Evolutionary conservation across 1,284 basidiomycete species (phyloP).

Genomic region (Pyrrhoderma noxium): DNA sequence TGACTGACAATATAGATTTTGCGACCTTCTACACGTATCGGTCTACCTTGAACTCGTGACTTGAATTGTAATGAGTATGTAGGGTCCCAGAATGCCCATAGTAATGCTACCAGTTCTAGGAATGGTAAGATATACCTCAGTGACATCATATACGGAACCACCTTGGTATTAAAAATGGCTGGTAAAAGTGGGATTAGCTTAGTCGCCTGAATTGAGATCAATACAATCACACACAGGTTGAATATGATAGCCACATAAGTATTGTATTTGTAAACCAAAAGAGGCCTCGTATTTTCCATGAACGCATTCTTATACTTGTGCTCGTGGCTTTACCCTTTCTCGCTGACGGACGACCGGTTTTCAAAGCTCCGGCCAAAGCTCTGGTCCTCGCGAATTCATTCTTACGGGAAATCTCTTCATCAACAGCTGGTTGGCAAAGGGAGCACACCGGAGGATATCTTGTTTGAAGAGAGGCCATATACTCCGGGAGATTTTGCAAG

Average conservation of each 20-base stretch:
- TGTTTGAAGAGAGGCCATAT: conserved; percentile 63
- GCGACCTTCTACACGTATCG: conserved; percentile 58
- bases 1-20: conserved; percentile 52
- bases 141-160: conserved; percentile 13
- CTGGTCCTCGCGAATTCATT: conserved; percentile 77
- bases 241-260: conserved; percentile 37
- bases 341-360: conserved; percentile 39
- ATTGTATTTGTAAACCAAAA: conserved; percentile 48
- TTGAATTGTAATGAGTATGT: conserved; percentile 54
- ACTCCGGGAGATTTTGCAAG: conserved; percentile 57
- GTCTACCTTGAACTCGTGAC: conserved; percentile 58
- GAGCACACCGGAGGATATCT: conserved; percentile 85
- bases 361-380: conserved; percentile 65
- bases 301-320: conserved; percentile 36
- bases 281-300: conserved; percentile 57
- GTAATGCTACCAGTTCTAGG: conserved; percentile 44
- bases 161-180: conserved; percentile 21
- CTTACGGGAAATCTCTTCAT: conserved; percentile 69
- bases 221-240: conserved; percentile 34
- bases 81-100: conserved; percentile 74
- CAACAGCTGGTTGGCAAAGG: conserved; percentile 67
- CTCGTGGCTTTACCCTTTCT: conserved; percentile 31
- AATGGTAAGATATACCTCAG: conserved; percentile 33
- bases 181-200: conserved; percentile 1
- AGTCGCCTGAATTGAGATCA: not conserved